Evolutionary conservation across 2,329 filamentous ascomycete genomes (phyloP).

Genomic region (Aspergillus sp.): DNA sequence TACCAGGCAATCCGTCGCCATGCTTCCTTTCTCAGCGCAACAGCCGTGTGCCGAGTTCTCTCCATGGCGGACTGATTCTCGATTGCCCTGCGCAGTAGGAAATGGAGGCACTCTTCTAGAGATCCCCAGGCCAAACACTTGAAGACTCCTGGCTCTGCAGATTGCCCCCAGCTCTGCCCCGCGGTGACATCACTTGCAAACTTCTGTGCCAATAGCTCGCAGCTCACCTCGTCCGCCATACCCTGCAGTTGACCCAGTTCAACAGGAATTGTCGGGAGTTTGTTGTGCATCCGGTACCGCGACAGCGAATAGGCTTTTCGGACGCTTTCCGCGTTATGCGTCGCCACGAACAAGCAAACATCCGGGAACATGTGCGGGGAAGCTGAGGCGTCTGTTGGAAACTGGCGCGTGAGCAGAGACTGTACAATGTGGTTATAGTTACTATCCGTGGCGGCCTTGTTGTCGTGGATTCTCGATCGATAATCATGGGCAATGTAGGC

Average conservation of each 20-base stretch:
- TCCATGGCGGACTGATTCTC: constrained; percentile 74
- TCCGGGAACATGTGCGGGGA: constrained; percentile 24
- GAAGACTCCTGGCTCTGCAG: constrained; percentile 47
- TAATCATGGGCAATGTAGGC: constrained; percentile 51
- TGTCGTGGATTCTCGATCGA: constrained; percentile 42
- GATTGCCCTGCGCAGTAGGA: constrained; percentile 63
- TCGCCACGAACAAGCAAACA: constrained; percentile 56
- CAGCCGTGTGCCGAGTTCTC: constrained; percentile 64
- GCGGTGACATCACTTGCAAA: constrained; percentile 23
- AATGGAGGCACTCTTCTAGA: constrained; percentile 59
- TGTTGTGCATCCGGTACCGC: constrained; percentile 43
- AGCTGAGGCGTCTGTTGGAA: constrained; percentile 30
- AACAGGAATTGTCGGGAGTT: constrained; percentile 45
- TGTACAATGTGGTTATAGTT: constrained; percentile 57
- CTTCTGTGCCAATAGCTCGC: constrained; percentile 47
- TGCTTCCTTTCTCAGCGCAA: constrained; percentile 67
- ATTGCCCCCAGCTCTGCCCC: not conserved
- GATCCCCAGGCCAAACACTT: constrained; percentile 61
- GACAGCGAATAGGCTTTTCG: constrained; percentile 47
- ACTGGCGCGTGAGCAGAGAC: constrained; percentile 50
- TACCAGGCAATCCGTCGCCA: constrained; percentile 35
- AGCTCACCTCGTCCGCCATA: constrained; percentile 86
- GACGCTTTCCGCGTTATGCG: constrained; percentile 58
- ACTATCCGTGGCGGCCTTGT: constrained; percentile 42
- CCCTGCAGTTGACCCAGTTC: constrained; percentile 79